These are phyloP conservation scores for Clitoria ternatea DNA, from an alignment of 306 rosid genomes.

Conservation along the genomic window DNA sequence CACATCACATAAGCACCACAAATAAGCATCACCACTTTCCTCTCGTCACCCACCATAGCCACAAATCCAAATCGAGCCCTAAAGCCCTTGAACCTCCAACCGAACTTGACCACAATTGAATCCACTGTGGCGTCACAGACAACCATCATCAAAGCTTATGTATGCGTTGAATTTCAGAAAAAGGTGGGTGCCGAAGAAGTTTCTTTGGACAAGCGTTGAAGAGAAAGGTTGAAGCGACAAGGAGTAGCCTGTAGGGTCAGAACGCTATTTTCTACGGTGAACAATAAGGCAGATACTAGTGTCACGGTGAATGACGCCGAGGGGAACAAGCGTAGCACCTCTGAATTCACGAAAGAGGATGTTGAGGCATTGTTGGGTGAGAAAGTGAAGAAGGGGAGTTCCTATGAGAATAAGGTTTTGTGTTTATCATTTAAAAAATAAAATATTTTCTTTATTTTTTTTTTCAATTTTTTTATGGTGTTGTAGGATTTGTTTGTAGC, in stretches of 20 bases:
- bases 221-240: constrained; percentile 44
- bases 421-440: not conserved
- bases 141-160: too few relatives aligned
- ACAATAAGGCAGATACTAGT: constrained; percentile 33
- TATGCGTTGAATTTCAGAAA: constrained; percentile 61
- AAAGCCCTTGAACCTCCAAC: too few relatives aligned
- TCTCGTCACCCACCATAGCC: too few relatives aligned
- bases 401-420: constrained; percentile 65
- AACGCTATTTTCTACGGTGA: constrained; percentile 41
- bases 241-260: constrained; percentile 41
- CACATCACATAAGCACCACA: too few relatives aligned
- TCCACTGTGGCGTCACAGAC: too few relatives aligned
- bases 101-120: too few relatives aligned
- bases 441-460: not conserved
- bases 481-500: constrained; percentile 32
- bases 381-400: constrained; percentile 52
- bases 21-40: too few relatives aligned
- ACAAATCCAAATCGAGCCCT: too few relatives aligned
- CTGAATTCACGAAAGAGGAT: constrained; percentile 69
- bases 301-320: constrained; percentile 34
- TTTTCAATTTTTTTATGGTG: not conserved
- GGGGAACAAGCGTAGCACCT: constrained; percentile 29
- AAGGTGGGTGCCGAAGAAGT: constrained; percentile 51
- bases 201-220: constrained; percentile 56
- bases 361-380: constrained; percentile 61